phyloP scores from a whole-genome alignment of 108 stramenopile species.

The Cylindrotheca fusiformis region DNA sequence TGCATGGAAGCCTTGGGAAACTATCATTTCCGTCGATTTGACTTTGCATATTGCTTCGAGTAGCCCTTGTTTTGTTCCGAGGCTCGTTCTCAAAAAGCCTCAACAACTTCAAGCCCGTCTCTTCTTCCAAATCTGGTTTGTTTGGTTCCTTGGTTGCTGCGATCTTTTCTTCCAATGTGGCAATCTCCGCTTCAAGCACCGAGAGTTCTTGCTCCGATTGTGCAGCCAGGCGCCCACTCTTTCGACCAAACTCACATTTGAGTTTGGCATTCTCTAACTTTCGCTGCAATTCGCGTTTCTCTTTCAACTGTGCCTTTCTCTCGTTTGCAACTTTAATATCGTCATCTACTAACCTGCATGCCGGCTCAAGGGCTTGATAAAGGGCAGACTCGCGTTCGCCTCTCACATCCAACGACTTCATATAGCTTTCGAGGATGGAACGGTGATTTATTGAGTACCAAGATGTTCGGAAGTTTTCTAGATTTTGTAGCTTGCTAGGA shows the following conservation, averaged over 20 bases:
- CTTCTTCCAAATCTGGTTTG: slow-evolving; percentile 42
- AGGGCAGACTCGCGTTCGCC: slow-evolving; percentile 71
- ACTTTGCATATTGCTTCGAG: slow-evolving; percentile 15
- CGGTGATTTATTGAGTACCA: slow-evolving; percentile 79
- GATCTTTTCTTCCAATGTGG: slow-evolving; percentile 23
- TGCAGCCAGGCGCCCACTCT: slow-evolving; percentile 66
- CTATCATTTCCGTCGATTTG: slow-evolving; percentile 2
- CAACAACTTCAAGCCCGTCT: slow-evolving; percentile 63
- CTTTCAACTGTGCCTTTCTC: slow-evolving; percentile 31
- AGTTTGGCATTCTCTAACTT: slow-evolving; percentile 56
- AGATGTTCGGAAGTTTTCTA: slow-evolving; percentile 42
- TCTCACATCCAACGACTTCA: slow-evolving; percentile 63
- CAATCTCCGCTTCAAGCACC: slow-evolving; percentile 46
- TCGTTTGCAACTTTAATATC: slow-evolving; percentile 58
- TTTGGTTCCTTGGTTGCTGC: slow-evolving; percentile 13
- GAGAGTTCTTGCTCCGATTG: slow-evolving; percentile 60
- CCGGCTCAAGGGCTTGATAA: slow-evolving; percentile 36
- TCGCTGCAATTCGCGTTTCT: slow-evolving; percentile 56
- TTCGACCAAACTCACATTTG: slow-evolving; percentile 37
- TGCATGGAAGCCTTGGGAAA: slow-evolving; percentile 24
- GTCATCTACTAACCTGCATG: slow-evolving; percentile 56
- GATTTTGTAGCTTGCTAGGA: slow-evolving; percentile 35
- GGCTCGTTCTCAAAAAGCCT: slow-evolving; percentile 39
- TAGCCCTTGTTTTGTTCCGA: slow-evolving; percentile 16
- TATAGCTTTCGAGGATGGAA: slow-evolving; percentile 61